Evolutionary conservation across 2,329 filamentous ascomycete genomes (phyloP), one percentile per base, ranked within the genome.

Genomic region (Graphium sp.): DNA sequence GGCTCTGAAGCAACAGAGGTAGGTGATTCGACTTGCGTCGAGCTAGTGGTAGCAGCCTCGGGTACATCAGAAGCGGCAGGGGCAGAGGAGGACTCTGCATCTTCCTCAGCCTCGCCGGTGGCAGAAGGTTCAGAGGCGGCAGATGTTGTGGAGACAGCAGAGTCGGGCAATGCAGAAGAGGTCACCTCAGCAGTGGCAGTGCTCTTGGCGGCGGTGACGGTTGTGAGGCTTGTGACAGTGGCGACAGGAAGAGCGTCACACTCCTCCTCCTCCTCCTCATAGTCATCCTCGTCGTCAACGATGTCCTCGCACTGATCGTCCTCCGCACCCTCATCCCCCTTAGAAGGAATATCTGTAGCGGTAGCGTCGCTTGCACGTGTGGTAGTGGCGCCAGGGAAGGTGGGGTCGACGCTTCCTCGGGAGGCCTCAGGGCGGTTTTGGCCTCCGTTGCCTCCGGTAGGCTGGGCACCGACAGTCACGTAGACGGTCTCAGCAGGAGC

Each of bases 191-290:
- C 29, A 18, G 39, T 40, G 24, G 49, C 40, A 28, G 50, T 53
- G 27, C 52, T 46, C 28, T 47, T 51, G 37, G 52, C 47, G 23
- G 50, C 52, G 17, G 48, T 44, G 20, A 47, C 47, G 19, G 45
- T 40, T 12, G 39, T 38, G 14, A 46, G 47, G 22, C 50, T 46
- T 20, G 47, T 49, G 29, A 47, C 43, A 16, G 45, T 50, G 24
- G 44, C 40, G n/a, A 30, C 22, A 12, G 24, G 22, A 13, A 25
- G 12, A 11, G 24, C 28, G 6, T 17, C 17, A 18, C 28, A 30
- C 25, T 27, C 25, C 12, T 27, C 25, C n/a, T 23, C 10, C 2
- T 29, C 28, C 20, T 29, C 28, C 11, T 24, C 28, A 24, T n/a
- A n/a, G n/a, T n/a, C n/a, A n/a, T n/a, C n/a, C 6, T 24, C 22